A percentile compares a stretch with the other conserved stretches of the same genome.
phyloP scores from a whole-genome alignment of 257 asterid species.

The Solanum ossicruentum region DNA sequence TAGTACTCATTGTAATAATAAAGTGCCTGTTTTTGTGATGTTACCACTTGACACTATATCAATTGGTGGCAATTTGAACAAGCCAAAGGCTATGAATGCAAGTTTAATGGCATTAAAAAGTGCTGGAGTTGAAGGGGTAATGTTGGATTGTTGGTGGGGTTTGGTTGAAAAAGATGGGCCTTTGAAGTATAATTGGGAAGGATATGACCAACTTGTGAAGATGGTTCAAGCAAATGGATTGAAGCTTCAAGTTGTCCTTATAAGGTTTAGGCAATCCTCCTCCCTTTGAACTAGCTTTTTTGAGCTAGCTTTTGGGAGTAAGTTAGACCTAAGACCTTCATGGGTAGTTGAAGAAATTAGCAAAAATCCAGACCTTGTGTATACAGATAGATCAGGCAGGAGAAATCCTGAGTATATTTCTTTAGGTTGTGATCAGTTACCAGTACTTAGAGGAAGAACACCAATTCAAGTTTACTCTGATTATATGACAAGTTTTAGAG shows the following conservation, averaged over 20 bases:
- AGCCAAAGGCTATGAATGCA: conserved; percentile 69
- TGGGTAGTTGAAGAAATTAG: conserved; percentile 96
- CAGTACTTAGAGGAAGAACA: conserved; percentile 83
- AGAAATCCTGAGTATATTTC: conserved; percentile 91
- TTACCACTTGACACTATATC: conserved; percentile 78
- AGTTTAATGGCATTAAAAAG: conserved; percentile 82
- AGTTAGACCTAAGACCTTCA: too few relatives aligned
- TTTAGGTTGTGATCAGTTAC: conserved; percentile 69
- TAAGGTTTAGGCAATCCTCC: too few relatives aligned
- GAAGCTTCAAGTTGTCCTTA: conserved; percentile 80
- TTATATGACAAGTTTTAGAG: conserved; percentile 69
- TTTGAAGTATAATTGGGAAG: conserved; percentile 76
- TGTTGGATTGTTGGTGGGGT: conserved; percentile 99
- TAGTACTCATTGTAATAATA: conserved; percentile 12
- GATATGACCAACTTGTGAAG: conserved; percentile 65
- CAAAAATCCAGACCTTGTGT: conserved; percentile 75
- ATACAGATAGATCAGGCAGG: conserved; percentile 75
- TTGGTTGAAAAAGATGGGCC: conserved; percentile 92
- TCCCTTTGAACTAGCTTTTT: too few relatives aligned
- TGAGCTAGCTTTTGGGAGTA: too few relatives aligned
- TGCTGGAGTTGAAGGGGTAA: conserved; percentile 83
- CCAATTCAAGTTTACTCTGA: conserved; percentile 89
- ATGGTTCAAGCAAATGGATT: conserved; percentile 61
- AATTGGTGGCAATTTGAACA: conserved; percentile 49
- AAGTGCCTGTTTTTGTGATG: conserved; percentile 82